These are phyloP conservation scores for Sodiomyces alkalinus DNA, from an alignment of 2,329 filamentous ascomycete genomes.

Conservation along the genomic window DNA sequence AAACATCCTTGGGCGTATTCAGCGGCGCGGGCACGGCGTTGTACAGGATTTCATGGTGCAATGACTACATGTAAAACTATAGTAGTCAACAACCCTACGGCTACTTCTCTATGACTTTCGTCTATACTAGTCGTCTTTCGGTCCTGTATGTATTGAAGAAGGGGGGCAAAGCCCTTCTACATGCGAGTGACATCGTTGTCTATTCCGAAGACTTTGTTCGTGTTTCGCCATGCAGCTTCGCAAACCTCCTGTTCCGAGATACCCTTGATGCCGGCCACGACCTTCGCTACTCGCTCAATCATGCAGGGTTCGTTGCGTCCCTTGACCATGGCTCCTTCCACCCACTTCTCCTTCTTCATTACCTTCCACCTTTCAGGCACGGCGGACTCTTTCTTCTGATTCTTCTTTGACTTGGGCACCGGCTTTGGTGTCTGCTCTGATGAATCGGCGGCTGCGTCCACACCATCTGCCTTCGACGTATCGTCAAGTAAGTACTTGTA, in stretches of 20 bases:
- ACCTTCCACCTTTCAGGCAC: constrained; percentile 60
- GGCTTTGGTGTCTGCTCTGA: constrained; percentile 9
- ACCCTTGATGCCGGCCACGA: constrained; percentile 75
- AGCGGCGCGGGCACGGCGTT: too few species aligned
- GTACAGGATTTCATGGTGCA: too few species aligned
- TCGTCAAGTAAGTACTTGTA: constrained; percentile 48
- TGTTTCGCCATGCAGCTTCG: constrained; percentile 76
- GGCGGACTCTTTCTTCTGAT: constrained; percentile 46
- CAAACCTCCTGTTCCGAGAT: constrained; percentile 67
- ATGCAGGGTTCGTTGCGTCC: constrained; percentile 85
- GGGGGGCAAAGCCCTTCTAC: too few species aligned
- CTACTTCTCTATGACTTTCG: too few species aligned
- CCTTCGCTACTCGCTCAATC: constrained; percentile 76
- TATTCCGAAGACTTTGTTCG: constrained; percentile 66
- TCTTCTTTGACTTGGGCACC: constrained; percentile 27
- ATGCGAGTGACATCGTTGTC: too few species aligned
- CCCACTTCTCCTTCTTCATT: constrained; percentile 95
- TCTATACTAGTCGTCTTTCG: too few species aligned
- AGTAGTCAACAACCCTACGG: too few species aligned
- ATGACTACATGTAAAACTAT: too few species aligned
- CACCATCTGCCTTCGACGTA: constrained; percentile 15
- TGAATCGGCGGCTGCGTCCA: constrained; percentile 5
- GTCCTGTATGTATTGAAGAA: too few species aligned
- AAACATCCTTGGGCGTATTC: not conserved
- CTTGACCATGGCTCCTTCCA: constrained; percentile 78